Base-by-base conservation (phyloP, 306 rosid genomes). In the Sicyos baderoa region DNA sequence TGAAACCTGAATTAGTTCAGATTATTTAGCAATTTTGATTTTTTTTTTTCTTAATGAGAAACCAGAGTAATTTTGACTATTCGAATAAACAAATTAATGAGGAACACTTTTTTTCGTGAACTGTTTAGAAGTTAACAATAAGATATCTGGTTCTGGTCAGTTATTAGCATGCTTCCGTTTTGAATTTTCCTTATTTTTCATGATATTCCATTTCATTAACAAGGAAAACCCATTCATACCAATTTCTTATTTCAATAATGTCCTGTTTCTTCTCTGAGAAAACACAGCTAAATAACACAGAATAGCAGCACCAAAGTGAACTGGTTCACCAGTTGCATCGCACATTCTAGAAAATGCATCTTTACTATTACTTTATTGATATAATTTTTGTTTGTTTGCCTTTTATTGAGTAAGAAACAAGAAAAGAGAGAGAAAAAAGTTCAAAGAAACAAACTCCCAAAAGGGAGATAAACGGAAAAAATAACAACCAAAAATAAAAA, bases 261-360 rank as follows among this genome's bases (percentile, higher is more conserved):
- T 29, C 67, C 13, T 2, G 49, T 35, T 32, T 32, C 25, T 61
- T 61, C 23, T 61, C 49, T 18, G 16, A 61, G 66, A 61, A 61
- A 35, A 35, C 49, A 61, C 25, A 35, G n/a, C 67, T 16, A 57
- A 27, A n/a, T n/a, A 29, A 40, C 10, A 61, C 68, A 32, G 68
- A 61, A 60, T 32, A 29, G 44, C 48, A 35, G 23, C 48, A 60
- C 32, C 67, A 29, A 29, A n/a, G 7, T 21, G 17, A 61, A 61
- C 23, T 16, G 68, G 68, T 21, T n/a, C 68, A 32, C 40, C 23
- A 61, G 25, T 61, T 54, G 60, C 68, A 7, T 21, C 2, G 1
- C 61, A 55, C 61, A 55, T 8, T 32, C 68, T 49, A 61, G 15
- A 61, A 61, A 61, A 9, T 61, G 25, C 25, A 61, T 17, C 22